Conservation (phyloP, 345 rosid species). For the Arabidopsis suecica region DNA sequence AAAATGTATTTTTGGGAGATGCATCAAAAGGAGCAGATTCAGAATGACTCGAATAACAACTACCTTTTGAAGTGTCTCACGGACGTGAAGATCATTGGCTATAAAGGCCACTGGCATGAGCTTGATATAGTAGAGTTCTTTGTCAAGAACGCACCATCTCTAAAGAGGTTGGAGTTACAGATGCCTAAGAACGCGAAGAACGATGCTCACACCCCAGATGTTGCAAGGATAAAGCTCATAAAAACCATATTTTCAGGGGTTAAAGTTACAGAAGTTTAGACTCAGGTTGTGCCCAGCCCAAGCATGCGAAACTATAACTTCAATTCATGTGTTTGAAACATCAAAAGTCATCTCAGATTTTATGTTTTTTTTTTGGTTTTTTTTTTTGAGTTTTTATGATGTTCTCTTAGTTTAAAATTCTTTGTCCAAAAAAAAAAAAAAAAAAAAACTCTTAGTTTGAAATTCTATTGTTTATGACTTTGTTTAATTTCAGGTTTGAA, state of each 20-base stretch:
- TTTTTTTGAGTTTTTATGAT: too few relatives aligned
- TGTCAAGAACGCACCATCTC: background rate
- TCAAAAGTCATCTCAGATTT: background rate
- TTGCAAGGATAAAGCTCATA: background rate
- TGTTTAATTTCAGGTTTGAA: too few relatives aligned
- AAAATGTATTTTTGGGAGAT: background rate
- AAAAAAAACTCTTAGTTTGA: too few relatives aligned
- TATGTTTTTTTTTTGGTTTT: too few relatives aligned
- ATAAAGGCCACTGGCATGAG: slow-evolving; percentile 29
- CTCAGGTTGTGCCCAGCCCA: background rate
- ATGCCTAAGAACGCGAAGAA: background rate
- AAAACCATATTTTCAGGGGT: background rate
- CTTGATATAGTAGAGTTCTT: slow-evolving; percentile 31
- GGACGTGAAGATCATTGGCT: slow-evolving; percentile 29
- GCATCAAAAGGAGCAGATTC: background rate
- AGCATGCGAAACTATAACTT: background rate
- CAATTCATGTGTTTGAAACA: background rate
- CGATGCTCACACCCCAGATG: background rate
- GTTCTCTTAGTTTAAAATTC: too few relatives aligned
- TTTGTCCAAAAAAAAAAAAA: too few relatives aligned
- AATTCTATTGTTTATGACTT: too few relatives aligned
- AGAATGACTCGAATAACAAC: background rate
- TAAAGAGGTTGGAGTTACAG: background rate
- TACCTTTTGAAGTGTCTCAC: background rate
- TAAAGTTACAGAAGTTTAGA: background rate